Percentiles rank a stretch among this genome's conserved stretches.
phyloP scores from a whole-genome alignment of 768 basidiomycete genomes.

The Glaciozyma martinii region DNA sequence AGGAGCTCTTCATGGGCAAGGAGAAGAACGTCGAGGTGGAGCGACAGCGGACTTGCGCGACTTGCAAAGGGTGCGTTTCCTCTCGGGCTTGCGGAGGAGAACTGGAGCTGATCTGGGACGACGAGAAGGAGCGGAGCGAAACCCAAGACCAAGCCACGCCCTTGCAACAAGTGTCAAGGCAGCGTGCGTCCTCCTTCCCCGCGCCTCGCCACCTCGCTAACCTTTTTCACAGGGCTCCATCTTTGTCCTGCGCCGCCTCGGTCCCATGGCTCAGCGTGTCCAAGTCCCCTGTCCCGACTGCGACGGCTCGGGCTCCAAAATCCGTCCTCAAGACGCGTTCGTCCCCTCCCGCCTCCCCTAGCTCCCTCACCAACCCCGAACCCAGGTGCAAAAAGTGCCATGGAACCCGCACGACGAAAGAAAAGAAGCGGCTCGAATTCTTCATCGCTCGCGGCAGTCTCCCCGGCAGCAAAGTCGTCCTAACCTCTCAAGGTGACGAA shows the following conservation, averaged over 20 bases:
- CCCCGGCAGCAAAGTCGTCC: constrained; percentile 71
- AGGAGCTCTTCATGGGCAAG: constrained; percentile 89
- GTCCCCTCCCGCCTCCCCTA: constrained; percentile 29
- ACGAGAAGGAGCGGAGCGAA: constrained; percentile 73
- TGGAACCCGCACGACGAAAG: constrained; percentile 68
- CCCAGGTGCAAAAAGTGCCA: constrained; percentile 91
- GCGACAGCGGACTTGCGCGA: constrained; percentile 65
- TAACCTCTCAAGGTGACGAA: constrained; percentile 88
- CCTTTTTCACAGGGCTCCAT: neutral
- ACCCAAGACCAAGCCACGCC: constrained; percentile 71
- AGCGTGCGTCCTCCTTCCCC: constrained; percentile 47
- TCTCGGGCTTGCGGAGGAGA: neutral
- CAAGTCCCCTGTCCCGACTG: constrained; percentile 56
- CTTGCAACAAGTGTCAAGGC: constrained; percentile 71
- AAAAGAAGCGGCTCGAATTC: constrained; percentile 83
- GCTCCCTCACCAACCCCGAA: neutral
- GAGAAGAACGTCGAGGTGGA: constrained; percentile 80
- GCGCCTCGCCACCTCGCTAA: neutral
- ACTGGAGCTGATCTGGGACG: neutral
- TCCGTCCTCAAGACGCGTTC: constrained; percentile 76
- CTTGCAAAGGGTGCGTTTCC: constrained; percentile 68
- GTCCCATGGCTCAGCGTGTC: constrained; percentile 4
- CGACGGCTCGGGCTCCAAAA: constrained; percentile 51
- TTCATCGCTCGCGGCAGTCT: constrained; percentile 78
- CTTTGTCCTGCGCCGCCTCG: constrained; percentile 15